phyloP scores from a whole-genome alignment of 2,329 filamentous ascomycete species.

The Colletotrichum navitas region DNA sequence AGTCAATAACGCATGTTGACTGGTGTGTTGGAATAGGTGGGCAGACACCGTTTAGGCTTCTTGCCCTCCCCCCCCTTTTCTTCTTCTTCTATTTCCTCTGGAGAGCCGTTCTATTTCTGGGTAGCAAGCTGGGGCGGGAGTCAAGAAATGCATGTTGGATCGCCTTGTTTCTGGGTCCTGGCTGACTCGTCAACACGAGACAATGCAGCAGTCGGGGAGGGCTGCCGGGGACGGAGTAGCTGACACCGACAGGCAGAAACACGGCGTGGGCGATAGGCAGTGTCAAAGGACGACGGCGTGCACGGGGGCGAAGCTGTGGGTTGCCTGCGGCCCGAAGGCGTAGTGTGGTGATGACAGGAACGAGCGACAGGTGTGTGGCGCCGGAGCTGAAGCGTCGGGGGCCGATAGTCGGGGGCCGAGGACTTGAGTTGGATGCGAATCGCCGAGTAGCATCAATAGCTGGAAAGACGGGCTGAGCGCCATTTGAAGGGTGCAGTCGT shows the following conservation, averaged over 20 bases:
- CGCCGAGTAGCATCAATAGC: neutral
- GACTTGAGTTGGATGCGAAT: neutral
- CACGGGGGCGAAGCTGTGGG: neutral
- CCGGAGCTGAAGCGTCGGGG: constrained; percentile 7
- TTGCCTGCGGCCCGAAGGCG: neutral
- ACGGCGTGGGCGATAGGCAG: neutral
- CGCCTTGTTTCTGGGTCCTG: neutral
- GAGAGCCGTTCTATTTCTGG: constrained; percentile 16
- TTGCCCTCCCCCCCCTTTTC: neutral
- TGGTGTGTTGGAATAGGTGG: neutral
- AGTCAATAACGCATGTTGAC: neutral
- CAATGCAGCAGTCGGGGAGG: neutral
- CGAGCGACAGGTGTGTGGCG: neutral
- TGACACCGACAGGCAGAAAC: neutral
- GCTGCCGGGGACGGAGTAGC: neutral
- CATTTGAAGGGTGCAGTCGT: neutral
- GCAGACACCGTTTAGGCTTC: neutral
- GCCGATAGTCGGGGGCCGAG: neutral
- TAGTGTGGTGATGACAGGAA: constrained; percentile 8
- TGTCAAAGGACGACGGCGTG: neutral
- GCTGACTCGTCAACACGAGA: constrained; percentile 16
- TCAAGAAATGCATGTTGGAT: neutral
- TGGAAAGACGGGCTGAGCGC: neutral
- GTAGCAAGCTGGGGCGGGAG: neutral
- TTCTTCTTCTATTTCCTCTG: neutral